These are phyloP conservation scores for Antitrichia curtipendula DNA, from an alignment of 225 moss, liverwort and hornwort genomes.

Conservation along the genomic window DNA sequence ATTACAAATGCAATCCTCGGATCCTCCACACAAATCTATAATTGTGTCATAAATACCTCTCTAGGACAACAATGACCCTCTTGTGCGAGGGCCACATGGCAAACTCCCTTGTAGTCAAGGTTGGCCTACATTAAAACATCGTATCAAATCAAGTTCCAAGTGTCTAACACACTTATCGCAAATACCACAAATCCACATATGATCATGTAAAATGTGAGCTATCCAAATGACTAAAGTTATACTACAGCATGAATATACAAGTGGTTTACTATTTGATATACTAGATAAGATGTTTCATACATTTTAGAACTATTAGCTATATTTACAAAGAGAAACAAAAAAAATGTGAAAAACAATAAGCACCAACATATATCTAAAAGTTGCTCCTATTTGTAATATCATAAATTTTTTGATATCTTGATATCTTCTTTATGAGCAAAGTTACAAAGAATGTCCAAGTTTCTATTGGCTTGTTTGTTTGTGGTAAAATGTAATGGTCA, in stretches of 20 bases:
- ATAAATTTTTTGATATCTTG: slow-evolving; percentile 93
- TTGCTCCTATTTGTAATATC: slow-evolving; percentile 65
- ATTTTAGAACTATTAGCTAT: neutral
- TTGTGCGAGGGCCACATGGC: slow-evolving; percentile 85
- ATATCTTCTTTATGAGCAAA: slow-evolving; percentile 85
- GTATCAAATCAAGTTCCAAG: neutral
- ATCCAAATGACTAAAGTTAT: neutral
- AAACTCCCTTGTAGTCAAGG: slow-evolving; percentile 93
- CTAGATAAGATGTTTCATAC: neutral
- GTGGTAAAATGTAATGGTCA: slow-evolving; percentile 91
- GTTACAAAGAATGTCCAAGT: slow-evolving; percentile 85
- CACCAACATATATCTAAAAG: slow-evolving; percentile 28
- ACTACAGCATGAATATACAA: neutral
- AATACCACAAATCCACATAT: neutral
- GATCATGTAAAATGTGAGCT: neutral
- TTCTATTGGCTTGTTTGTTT: slow-evolving; percentile 81
- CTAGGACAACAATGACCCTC: slow-evolving; percentile 94
- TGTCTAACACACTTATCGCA: neutral
- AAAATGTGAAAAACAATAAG: neutral
- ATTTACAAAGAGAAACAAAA: neutral
- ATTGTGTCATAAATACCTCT: slow-evolving; percentile 37
- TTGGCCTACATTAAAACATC: slow-evolving; percentile 41
- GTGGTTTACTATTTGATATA: neutral
- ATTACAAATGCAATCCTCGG: neutral
- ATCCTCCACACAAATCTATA: neutral